A percentile compares a stretch with the other conserved stretches of the same genome.
These are phyloP conservation scores for Diaporthe sp. DNA, from an alignment of 2,329 filamentous ascomycete genomes.

Conservation along the genomic window DNA sequence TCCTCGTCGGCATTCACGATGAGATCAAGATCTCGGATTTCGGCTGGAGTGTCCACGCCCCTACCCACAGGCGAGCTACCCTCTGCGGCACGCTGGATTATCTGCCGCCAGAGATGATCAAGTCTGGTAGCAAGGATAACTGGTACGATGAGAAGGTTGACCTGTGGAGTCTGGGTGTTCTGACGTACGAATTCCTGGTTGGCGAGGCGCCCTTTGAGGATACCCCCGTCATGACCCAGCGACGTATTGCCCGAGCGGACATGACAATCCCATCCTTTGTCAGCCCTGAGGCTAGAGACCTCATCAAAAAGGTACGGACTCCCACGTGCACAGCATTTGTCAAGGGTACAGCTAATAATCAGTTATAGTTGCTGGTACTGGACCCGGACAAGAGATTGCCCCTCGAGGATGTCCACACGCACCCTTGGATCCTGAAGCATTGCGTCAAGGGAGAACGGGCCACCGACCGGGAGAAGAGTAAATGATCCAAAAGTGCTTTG, in stretches of 20 bases:
- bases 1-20: constrained; percentile 93
- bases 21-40: constrained; percentile 99
- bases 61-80: constrained; percentile 92
- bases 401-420: constrained; percentile 87
- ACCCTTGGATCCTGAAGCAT: constrained; percentile 98
- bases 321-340: not conserved
- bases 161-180: constrained; percentile 92
- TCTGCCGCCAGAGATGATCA: constrained; percentile 97
- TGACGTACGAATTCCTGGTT: constrained; percentile 96
- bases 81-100: constrained; percentile 99
- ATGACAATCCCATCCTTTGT: constrained; percentile 95
- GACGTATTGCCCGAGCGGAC: constrained; percentile 88
- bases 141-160: constrained; percentile 97
- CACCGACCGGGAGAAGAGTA: constrained; percentile 63
- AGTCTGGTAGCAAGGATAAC: constrained; percentile 83
- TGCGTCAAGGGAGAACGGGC: constrained; percentile 77
- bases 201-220: constrained; percentile 98
- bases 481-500: constrained; percentile 43
- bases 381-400: constrained; percentile 95
- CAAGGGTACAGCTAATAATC: constrained; percentile 40
- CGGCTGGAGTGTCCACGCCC: constrained; percentile 97
- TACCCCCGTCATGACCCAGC: constrained; percentile 92
- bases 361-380: constrained; percentile 82
- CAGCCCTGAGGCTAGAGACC: constrained; percentile 88
- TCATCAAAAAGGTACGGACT: constrained; percentile 86